Evolutionary conservation across 1,284 basidiomycete genomes (phyloP), one percentile per base, ranked within the genome.

Genomic region (Blastosporella zonata): DNA sequence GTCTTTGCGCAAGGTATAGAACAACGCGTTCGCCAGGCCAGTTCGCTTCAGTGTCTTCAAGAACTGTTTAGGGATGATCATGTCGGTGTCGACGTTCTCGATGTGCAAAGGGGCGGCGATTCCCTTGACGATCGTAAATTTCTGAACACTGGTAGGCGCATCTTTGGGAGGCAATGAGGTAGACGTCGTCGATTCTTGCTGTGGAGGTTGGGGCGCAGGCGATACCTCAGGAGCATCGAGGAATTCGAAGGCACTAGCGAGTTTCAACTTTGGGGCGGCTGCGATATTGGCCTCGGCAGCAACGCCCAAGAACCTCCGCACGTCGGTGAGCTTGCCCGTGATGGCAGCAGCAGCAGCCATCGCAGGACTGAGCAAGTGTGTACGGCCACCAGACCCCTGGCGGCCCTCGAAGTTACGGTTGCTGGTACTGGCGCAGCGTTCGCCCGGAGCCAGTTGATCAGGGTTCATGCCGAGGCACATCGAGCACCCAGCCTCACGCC

Each of bases 401-500:
- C 82, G 87, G 43, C 95, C 94, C 70, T 97, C 94, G 62, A 97
- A 97, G 73, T 97, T 97, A 55, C 95, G 87, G 72, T 97, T 97
- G 64, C 93, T 96, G 34, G 95, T 97, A 61, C 90, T 94, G 5
- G 95, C 94, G 63, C 94, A 97, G 44, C 95, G 88, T 69, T 97
- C 90, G 40, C 89, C 87, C 2, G 93, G 92, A 29, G 80, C 75
- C 45, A 97, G 77, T 68, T 96, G 93, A 70, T 97, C 94, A 8
- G 94, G 92, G 70, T 97, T 97, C 95, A 97, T 97, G 36, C 93
- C 95, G 55, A 97, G 68, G 70, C 94, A 97, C 95, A 97, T 97
- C 25, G 95, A 97, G 67, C 94, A 97, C 25, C 94, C 94, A 23
- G 95, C 95, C 70, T 97, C 95, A 51, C 94, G 82, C 94, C 93